Evolutionary conservation across 306 rosid genomes (phyloP).

Genomic region (Sechiopsis laciniata): DNA sequence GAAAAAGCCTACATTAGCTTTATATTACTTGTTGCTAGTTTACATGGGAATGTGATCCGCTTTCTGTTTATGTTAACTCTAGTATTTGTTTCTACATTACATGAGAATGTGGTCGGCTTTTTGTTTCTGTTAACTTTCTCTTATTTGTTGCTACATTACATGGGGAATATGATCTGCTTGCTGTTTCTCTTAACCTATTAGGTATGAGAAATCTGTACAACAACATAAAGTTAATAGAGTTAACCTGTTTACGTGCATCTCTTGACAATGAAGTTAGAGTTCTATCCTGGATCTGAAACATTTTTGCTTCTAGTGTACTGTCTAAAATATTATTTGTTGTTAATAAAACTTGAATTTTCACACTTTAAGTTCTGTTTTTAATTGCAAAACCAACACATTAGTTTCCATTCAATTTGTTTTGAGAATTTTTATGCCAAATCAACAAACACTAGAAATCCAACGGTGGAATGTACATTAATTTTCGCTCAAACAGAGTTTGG

Average conservation of each 20-base stretch:
- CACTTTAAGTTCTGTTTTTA: no score
- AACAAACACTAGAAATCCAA: no score
- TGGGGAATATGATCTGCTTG: background rate
- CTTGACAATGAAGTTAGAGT: background rate
- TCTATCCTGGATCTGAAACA: background rate
- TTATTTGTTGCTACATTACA: background rate
- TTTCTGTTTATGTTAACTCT: background rate
- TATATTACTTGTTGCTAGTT: background rate
- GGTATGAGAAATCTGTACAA: background rate
- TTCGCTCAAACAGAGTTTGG: no score
- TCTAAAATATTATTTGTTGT: no score
- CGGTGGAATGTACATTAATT: no score
- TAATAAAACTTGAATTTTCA: no score
- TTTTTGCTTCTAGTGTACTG: background rate
- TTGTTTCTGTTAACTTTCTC: background rate
- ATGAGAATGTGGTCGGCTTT: background rate
- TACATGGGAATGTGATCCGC: background rate
- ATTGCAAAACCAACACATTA: no score
- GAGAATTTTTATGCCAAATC: no score
- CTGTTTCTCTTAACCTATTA: background rate
- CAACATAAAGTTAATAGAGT: background rate
- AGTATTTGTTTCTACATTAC: slow-evolving; percentile 1
- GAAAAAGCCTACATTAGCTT: slow-evolving; percentile 29
- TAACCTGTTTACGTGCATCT: background rate
- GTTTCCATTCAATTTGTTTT: no score